These are phyloP conservation scores for Heterobasidion irregulare DNA, from an alignment of 1,284 basidiomycete species.

Conservation along the genomic window DNA sequence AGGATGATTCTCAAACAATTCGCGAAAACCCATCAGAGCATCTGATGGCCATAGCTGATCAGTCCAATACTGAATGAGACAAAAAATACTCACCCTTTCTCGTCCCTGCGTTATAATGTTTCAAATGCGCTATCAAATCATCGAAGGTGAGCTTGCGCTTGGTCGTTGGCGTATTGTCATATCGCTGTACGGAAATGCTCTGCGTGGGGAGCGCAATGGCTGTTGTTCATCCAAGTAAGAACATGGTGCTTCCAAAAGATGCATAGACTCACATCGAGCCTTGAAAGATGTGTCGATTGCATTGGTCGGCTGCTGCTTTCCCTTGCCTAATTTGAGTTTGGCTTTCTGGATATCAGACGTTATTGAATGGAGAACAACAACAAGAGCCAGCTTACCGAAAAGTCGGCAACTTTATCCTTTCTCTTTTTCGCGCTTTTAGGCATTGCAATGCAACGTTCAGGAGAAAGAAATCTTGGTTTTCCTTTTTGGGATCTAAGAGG, in stretches of 20 bases:
- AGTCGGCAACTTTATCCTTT: slow-evolving; percentile 85
- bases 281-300: slow-evolving; percentile 95
- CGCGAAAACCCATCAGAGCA: slow-evolving; percentile 74
- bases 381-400: slow-evolving; percentile 42
- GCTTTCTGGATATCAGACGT: slow-evolving; percentile 66
- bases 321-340: slow-evolving; percentile 94
- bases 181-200: slow-evolving; percentile 54
- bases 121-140: slow-evolving; percentile 73
- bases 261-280: slow-evolving; percentile 61
- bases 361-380: neutral
- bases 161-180: slow-evolving; percentile 56
- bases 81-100: slow-evolving; percentile 49
- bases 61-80: neutral
- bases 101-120: slow-evolving; percentile 75
- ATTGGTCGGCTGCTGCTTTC: slow-evolving; percentile 79
- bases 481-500: neutral
- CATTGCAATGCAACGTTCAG: slow-evolving; percentile 34
- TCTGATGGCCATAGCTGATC: slow-evolving; percentile 35
- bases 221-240: slow-evolving; percentile 22
- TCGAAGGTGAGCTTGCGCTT: slow-evolving; percentile 70
- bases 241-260: neutral
- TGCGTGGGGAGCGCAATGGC: slow-evolving; percentile 89
- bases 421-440: slow-evolving; percentile 83
- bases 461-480: neutral
- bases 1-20: slow-evolving; percentile 67